phyloP scores from a whole-genome alignment of 1,284 basidiomycete species.

The Cryptococcus neoformans region DNA sequence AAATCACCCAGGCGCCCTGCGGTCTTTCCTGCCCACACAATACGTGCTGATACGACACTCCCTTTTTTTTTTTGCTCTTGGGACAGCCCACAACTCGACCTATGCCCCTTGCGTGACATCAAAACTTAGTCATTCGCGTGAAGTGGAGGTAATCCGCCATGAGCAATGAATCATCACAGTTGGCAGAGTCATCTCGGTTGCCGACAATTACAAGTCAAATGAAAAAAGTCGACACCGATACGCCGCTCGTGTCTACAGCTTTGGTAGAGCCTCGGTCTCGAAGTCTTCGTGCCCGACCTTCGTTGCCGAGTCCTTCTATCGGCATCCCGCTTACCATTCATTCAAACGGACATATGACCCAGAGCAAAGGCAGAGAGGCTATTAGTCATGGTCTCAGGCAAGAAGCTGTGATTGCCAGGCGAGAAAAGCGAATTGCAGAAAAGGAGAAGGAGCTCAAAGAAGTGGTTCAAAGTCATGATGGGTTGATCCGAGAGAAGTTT shows the following conservation, averaged over 20 bases:
- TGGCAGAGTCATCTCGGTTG: no score
- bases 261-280: no score
- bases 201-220: no score
- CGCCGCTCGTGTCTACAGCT: no score
- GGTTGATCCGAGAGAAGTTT: conserved; percentile 76
- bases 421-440: conserved; percentile 55
- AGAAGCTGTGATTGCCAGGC: conserved; percentile 24
- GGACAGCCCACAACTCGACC: neutral
- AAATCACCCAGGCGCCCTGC: neutral
- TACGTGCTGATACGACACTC: neutral
- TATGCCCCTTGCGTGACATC: neutral
- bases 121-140: neutral
- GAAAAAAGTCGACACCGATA: no score
- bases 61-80: neutral
- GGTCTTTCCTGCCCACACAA: neutral
- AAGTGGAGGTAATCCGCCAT: conserved; percentile 37
- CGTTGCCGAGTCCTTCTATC: no score
- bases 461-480: conserved; percentile 68
- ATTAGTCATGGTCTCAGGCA: conserved; percentile 20
- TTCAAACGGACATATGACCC: neutral
- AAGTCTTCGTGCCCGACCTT: no score
- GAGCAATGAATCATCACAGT: conserved; percentile 4
- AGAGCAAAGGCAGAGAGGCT: neutral
- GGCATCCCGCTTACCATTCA: neutral
- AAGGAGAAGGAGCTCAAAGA: conserved; percentile 60